phyloP scores from a whole-genome alignment of 2,329 filamentous ascomycete species.

The Talaromyces sp. region DNA sequence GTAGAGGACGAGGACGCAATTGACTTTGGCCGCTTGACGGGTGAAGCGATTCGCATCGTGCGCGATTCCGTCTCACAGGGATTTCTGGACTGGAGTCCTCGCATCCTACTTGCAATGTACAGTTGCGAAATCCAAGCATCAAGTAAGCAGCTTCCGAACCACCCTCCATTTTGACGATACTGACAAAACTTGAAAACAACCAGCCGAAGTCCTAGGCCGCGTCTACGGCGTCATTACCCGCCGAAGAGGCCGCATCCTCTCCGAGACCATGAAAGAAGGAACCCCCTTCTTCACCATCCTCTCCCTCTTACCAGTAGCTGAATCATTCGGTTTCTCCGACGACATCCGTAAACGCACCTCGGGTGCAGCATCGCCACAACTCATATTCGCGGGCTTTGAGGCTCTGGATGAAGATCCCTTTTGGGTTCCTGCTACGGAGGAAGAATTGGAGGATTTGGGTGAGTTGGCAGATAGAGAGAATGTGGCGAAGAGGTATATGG shows the following conservation, averaged over 20 bases:
- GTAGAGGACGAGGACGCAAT: constrained; percentile 37
- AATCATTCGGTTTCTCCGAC: constrained; percentile 92
- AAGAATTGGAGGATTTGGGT: constrained; percentile 91
- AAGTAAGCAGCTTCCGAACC: constrained; percentile 48
- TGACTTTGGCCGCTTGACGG: constrained; percentile 73
- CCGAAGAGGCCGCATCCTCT: constrained; percentile 80
- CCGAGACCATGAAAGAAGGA: constrained; percentile 88
- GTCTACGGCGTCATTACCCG: constrained; percentile 98
- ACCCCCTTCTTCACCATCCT: constrained; percentile 95
- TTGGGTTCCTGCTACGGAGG: constrained; percentile 95
- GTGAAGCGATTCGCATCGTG: constrained; percentile 86
- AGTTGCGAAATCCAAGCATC: constrained; percentile 95
- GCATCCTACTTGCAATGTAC: constrained; percentile 97
- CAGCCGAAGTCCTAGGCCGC: constrained; percentile 83
- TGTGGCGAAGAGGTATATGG: constrained; percentile 93
- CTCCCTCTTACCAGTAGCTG: constrained; percentile 80
- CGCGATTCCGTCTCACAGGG: constrained; percentile 76
- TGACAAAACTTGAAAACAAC: constrained; percentile 43
- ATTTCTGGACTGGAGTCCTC: constrained; percentile 92
- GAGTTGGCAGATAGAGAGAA: constrained; percentile 93
- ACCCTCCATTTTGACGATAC: not conserved
- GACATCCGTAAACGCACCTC: constrained; percentile 94
- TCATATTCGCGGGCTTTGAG: constrained; percentile 90
- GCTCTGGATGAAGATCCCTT: constrained; percentile 92
- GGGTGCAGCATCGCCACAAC: constrained; percentile 83